Percentiles rank a stretch among this genome's conserved stretches.
These are phyloP conservation scores for Rhodotorula paludigena DNA, from an alignment of 768 basidiomycete genomes.

Conservation along the genomic window DNA sequence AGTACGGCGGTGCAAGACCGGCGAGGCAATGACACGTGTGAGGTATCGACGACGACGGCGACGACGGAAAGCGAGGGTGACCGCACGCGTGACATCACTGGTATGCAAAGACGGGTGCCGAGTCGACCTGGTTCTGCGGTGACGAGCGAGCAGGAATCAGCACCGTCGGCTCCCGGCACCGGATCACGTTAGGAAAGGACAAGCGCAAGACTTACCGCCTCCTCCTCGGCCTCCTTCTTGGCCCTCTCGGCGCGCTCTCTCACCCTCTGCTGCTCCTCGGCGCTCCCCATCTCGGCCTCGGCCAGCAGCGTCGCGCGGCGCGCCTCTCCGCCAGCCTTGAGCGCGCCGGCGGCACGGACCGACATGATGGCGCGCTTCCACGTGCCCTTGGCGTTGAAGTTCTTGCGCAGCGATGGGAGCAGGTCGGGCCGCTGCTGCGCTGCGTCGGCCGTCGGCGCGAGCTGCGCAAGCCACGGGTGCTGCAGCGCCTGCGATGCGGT, in stretches of 20 bases:
- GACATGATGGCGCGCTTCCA: conserved; percentile 49
- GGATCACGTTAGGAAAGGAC: neutral
- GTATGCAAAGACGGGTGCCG: neutral
- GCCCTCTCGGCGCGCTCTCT: conserved; percentile 18
- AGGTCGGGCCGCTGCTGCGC: conserved; percentile 57
- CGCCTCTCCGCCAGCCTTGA: conserved; percentile 30
- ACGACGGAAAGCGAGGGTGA: neutral
- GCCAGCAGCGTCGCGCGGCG: conserved; percentile 23
- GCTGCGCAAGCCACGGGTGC: conserved; percentile 66
- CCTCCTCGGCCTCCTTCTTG: conserved; percentile 33
- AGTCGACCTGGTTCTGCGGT: conserved; percentile 6
- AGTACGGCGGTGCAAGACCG: neutral
- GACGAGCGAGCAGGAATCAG: neutral
- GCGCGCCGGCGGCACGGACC: conserved; percentile 29
- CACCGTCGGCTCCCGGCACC: neutral
- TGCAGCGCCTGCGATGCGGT: conserved; percentile 68
- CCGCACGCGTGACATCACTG: neutral
- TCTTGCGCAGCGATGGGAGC: conserved; percentile 80
- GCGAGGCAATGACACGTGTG: no score
- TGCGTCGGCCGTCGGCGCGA: conserved; percentile 51
- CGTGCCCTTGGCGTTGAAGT: conserved; percentile 78
- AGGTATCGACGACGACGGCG: no score
- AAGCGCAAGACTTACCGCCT: conserved; percentile 11
- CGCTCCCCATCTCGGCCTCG: neutral
- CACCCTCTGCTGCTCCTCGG: conserved; percentile 21